Conservation (phyloP, 2,329 filamentous ascomycete genomes). For the Lachnellula cervina region DNA sequence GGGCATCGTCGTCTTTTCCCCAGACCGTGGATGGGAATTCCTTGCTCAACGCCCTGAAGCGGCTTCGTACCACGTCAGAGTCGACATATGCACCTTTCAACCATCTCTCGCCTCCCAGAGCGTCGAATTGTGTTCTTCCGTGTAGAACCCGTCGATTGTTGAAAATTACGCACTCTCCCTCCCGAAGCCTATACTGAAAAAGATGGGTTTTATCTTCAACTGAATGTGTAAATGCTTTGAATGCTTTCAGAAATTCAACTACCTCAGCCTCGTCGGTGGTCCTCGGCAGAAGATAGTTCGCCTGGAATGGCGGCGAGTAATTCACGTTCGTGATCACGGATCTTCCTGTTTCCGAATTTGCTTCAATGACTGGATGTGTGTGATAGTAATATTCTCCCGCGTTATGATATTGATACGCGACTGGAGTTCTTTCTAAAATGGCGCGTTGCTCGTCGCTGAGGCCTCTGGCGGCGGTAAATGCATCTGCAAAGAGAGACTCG, state of each 20-base stretch:
- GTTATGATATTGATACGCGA: slow-evolving; percentile 66
- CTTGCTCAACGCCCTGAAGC: slow-evolving; percentile 36
- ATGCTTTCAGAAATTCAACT: slow-evolving; percentile 32
- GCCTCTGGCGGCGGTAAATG: slow-evolving; percentile 53
- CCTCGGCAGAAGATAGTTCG: slow-evolving; percentile 36
- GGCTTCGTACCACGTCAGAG: slow-evolving; percentile 53
- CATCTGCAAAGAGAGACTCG: slow-evolving; percentile 81
- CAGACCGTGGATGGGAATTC: neutral
- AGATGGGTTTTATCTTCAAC: slow-evolving; percentile 56
- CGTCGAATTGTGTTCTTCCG: slow-evolving; percentile 72
- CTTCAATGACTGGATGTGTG: slow-evolving; percentile 50
- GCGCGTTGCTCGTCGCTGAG: slow-evolving; percentile 33
- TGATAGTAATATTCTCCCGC: slow-evolving; percentile 58
- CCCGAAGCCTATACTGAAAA: slow-evolving; percentile 66
- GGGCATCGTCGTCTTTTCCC: neutral
- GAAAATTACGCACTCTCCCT: slow-evolving; percentile 90
- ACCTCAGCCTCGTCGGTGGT: slow-evolving; percentile 11
- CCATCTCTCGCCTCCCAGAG: slow-evolving; percentile 65
- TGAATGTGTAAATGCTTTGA: slow-evolving; percentile 50
- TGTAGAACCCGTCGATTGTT: slow-evolving; percentile 84
- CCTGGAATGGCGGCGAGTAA: slow-evolving; percentile 81
- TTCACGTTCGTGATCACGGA: slow-evolving; percentile 38
- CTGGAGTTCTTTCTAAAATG: slow-evolving; percentile 37
- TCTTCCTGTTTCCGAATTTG: neutral
- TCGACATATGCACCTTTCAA: slow-evolving; percentile 81